Percentiles rank a stretch among this genome's conserved stretches.
Evolutionary conservation across 192 early-diverging fungal species (phyloP).

Genomic region (Kappamyces sp.): DNA sequence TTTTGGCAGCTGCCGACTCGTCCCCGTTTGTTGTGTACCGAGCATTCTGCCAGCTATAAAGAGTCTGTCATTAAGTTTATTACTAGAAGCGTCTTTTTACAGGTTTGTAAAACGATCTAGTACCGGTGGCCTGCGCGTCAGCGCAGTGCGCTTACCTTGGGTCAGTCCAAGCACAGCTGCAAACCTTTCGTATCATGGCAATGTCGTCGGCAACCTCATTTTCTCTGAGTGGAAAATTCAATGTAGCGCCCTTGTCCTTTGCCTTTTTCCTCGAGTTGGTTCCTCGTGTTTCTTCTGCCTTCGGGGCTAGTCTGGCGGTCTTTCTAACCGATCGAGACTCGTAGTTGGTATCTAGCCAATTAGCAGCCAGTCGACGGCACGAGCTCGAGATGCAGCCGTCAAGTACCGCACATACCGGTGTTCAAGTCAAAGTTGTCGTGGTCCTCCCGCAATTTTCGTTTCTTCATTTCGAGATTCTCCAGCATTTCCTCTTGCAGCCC

Average conservation of each 20-base stretch:
- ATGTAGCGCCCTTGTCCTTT: background rate
- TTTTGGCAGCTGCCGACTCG: too few species aligned
- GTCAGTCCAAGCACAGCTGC: too few species aligned
- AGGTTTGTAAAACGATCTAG: too few species aligned
- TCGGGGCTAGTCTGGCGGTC: constrained; percentile 3
- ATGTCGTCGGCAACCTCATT: constrained; percentile 13
- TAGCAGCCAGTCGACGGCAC: too few species aligned
- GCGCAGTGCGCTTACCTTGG: too few species aligned
- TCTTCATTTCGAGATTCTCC: constrained; percentile 68
- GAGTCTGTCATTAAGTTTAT: too few species aligned
- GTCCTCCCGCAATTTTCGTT: constrained; percentile 72
- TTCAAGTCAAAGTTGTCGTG: constrained; percentile 74
- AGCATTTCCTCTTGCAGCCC: constrained; percentile 69
- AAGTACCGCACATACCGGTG: constrained; percentile 38
- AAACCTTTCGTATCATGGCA: constrained; percentile 1
- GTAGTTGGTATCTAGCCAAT: too few species aligned
- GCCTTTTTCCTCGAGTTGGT: too few species aligned
- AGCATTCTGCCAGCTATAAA: too few species aligned
- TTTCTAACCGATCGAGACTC: background rate
- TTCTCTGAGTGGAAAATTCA: constrained; percentile 7
- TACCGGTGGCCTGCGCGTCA: too few species aligned
- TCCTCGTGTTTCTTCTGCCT: constrained; percentile 11
- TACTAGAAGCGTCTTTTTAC: too few species aligned
- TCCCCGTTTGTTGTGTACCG: too few species aligned
- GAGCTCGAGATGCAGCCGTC: background rate